Percentiles rank a stretch among this genome's conserved stretches.
phyloP scores from a whole-genome alignment of 1,284 basidiomycete species.

The Mycena sp. region DNA sequence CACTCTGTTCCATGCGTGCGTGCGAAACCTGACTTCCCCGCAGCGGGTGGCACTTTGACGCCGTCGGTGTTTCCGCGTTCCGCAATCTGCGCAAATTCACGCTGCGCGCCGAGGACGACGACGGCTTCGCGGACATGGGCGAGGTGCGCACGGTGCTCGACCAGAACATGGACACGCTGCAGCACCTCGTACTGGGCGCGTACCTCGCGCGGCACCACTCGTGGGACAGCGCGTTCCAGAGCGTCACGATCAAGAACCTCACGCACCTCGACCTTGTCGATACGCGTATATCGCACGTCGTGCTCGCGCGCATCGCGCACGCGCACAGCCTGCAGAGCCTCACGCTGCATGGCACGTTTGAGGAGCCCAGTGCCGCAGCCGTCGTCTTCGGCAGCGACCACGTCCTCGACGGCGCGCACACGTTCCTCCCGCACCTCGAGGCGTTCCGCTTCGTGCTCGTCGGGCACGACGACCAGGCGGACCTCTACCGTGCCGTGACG shows the following conservation, averaged over 20 bases:
- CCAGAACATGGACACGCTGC: slow-evolving; percentile 63
- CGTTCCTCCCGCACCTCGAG: slow-evolving; percentile 67
- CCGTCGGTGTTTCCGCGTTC: slow-evolving; percentile 71
- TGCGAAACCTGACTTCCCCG: neutral
- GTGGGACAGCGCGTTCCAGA: slow-evolving; percentile 72
- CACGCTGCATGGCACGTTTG: slow-evolving; percentile 71
- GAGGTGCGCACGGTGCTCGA: slow-evolving; percentile 73
- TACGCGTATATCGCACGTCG: slow-evolving; percentile 68
- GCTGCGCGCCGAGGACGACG: slow-evolving; percentile 72
- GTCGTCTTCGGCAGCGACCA: slow-evolving; percentile 73
- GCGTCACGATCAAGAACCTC: slow-evolving; percentile 66
- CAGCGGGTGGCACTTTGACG: slow-evolving; percentile 75
- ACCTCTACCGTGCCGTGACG: slow-evolving; percentile 61
- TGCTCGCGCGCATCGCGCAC: slow-evolving; percentile 68
- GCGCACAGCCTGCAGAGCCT: slow-evolving; percentile 66
- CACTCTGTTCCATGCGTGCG: neutral
- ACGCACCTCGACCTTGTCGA: slow-evolving; percentile 75
- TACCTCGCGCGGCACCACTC: slow-evolving; percentile 68
- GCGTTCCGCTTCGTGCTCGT: slow-evolving; percentile 70
- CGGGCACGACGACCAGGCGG: slow-evolving; percentile 65
- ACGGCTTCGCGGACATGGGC: slow-evolving; percentile 71
- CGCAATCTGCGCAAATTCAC: slow-evolving; percentile 68
- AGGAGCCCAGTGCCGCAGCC: slow-evolving; percentile 63
- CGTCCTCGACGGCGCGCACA: slow-evolving; percentile 59
- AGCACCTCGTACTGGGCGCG: slow-evolving; percentile 71